These are phyloP conservation scores for Fusarium virguliforme DNA, from an alignment of 2,329 filamentous ascomycete genomes.

Conservation along the genomic window DNA sequence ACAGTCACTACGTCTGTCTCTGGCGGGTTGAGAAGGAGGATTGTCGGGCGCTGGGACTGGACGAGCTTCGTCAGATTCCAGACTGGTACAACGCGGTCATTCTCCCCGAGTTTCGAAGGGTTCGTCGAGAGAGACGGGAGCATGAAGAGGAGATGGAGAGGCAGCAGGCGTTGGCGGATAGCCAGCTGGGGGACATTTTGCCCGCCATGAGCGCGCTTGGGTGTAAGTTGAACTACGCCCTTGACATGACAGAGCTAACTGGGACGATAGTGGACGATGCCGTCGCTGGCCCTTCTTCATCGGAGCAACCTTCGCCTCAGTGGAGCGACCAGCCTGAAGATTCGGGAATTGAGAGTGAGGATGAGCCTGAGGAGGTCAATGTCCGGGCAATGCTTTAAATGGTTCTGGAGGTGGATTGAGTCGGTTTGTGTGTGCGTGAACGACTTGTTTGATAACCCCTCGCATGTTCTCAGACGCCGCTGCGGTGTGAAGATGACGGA, in stretches of 20 bases:
- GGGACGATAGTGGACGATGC: neutral
- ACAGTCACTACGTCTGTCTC: constrained; percentile 10
- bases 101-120: neutral
- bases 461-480: neutral
- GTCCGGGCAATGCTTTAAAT: neutral
- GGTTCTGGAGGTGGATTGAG: neutral
- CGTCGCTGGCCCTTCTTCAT: neutral
- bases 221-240: neutral
- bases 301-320: neutral
- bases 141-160: neutral
- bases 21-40: constrained; percentile 1
- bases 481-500: neutral
- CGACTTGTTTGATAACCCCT: neutral
- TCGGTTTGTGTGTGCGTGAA: neutral
- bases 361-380: neutral
- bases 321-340: neutral
- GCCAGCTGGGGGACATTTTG: neutral
- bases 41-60: constrained; percentile 11
- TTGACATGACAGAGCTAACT: neutral
- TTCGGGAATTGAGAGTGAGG: neutral
- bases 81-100: constrained; percentile 15
- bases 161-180: neutral
- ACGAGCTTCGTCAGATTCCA: neutral
- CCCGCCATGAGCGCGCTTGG: neutral
- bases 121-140: neutral